Conservation (phyloP, 2,329 filamentous ascomycete genomes). For the Pezicula radicicola region DNA sequence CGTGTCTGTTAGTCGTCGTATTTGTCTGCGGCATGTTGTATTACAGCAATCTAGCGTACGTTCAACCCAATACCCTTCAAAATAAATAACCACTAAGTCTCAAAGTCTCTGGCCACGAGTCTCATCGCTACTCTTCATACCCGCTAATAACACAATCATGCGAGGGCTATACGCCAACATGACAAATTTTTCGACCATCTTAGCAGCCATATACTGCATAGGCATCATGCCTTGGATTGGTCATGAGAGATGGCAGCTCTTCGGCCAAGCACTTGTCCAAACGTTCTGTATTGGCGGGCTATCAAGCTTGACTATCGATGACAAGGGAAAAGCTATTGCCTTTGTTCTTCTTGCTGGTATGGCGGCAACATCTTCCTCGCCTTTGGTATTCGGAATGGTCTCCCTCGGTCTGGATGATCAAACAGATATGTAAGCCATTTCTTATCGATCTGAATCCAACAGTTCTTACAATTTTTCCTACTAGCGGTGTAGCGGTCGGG, state of each 20-base stretch:
- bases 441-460: neutral
- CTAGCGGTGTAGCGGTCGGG: slow-evolving; percentile 32
- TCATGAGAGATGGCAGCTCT: slow-evolving; percentile 34
- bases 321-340: slow-evolving; percentile 31
- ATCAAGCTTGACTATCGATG: slow-evolving; percentile 28
- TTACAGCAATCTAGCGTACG: slow-evolving; percentile 8
- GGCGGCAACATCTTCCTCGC: slow-evolving; percentile 29
- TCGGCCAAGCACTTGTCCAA: slow-evolving; percentile 28
- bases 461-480: neutral
- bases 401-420: slow-evolving; percentile 32
- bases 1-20: slow-evolving; percentile 27
- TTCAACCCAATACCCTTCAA: too few relatives aligned
- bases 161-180: slow-evolving; percentile 25
- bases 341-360: slow-evolving; percentile 28
- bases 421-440: slow-evolving; percentile 24
- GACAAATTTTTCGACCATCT: slow-evolving; percentile 11
- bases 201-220: slow-evolving; percentile 1
- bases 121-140: slow-evolving; percentile 20
- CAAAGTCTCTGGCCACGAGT: slow-evolving; percentile 25
- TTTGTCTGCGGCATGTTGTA: slow-evolving; percentile 31
- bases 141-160: slow-evolving; percentile 19
- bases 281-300: slow-evolving; percentile 34
- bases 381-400: slow-evolving; percentile 32
- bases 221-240: slow-evolving; percentile 23
- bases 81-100: slow-evolving; percentile 5